Percentiles rank a stretch among this genome's conserved stretches.
Conservation (phyloP, 2,329 filamentous ascomycete species). For the Aureobasidium musti region DNA sequence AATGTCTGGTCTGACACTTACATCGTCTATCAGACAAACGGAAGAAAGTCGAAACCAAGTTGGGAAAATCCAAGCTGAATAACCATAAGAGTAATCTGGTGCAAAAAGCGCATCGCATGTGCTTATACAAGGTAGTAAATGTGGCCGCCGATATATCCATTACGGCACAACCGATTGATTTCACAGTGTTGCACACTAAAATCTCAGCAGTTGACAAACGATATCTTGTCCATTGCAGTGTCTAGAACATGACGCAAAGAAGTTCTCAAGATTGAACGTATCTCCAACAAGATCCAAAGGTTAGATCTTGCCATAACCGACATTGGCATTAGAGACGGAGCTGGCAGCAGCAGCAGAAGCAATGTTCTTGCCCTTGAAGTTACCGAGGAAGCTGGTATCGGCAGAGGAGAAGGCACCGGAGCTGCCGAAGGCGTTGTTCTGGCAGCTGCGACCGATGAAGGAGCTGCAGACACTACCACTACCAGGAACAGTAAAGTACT, state of each 20-base stretch:
- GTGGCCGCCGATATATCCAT: no score
- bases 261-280: no score
- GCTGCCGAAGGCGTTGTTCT: constrained; percentile 47
- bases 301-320: constrained; percentile 50
- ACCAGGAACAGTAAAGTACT: constrained; percentile 45
- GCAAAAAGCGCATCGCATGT: no score
- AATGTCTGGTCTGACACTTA: not conserved
- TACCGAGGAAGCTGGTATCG: constrained; percentile 53
- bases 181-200: no score
- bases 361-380: constrained; percentile 57
- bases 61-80: no score
- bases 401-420: constrained; percentile 33
- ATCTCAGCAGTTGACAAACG: no score
- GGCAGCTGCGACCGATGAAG: constrained; percentile 54
- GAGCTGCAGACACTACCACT: constrained; percentile 48
- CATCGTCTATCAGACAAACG: no score
- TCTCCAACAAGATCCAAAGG: not conserved
- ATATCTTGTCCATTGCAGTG: not conserved
- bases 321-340: constrained; percentile 39
- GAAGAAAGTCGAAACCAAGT: no score
- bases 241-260: not conserved
- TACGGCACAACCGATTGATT: not conserved
- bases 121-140: no score
- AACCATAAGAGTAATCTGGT: no score
- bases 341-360: constrained; percentile 49